Percentiles rank a stretch among this genome's conserved stretches.
phyloP scores from a whole-genome alignment of 441 rosid species.

The Hypseocharis bilobata region DNA sequence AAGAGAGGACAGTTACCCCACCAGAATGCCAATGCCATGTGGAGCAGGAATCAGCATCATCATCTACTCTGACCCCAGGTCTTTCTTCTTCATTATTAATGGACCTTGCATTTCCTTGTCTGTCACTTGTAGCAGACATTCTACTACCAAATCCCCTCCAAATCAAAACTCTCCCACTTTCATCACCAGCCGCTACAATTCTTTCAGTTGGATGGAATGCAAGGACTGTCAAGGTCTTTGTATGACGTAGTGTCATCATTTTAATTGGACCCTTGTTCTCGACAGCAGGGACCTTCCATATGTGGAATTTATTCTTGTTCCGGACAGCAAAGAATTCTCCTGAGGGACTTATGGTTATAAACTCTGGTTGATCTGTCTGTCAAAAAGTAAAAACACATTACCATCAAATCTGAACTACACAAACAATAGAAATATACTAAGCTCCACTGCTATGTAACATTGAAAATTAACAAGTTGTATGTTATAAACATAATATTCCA shows the following conservation, averaged over 20 bases:
- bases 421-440: neutral
- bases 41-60: slow-evolving; percentile 89
- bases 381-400: slow-evolving; percentile 18
- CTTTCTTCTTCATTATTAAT: slow-evolving; percentile 48
- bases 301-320: slow-evolving; percentile 43
- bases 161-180: slow-evolving; percentile 75
- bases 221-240: slow-evolving; percentile 49
- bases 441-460: too few species aligned
- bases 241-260: slow-evolving; percentile 73
- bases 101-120: slow-evolving; percentile 21
- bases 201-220: slow-evolving; percentile 83
- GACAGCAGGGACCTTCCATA: slow-evolving; percentile 63
- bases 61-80: slow-evolving; percentile 76
- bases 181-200: slow-evolving; percentile 82
- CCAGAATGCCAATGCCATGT: slow-evolving; percentile 97
- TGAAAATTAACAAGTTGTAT: neutral
- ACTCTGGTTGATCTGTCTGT: slow-evolving; percentile 59
- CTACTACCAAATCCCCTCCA: slow-evolving; percentile 81
- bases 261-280: slow-evolving; percentile 38
- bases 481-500: neutral
- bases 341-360: slow-evolving; percentile 48
- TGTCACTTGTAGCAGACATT: slow-evolving; percentile 31
- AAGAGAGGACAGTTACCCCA: slow-evolving; percentile 55
- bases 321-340: slow-evolving; percentile 60
- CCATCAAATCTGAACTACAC: slow-evolving; percentile 8